Evolutionary conservation across 345 rosid genomes (phyloP).

Genomic region (Nephelium lappaceum): DNA sequence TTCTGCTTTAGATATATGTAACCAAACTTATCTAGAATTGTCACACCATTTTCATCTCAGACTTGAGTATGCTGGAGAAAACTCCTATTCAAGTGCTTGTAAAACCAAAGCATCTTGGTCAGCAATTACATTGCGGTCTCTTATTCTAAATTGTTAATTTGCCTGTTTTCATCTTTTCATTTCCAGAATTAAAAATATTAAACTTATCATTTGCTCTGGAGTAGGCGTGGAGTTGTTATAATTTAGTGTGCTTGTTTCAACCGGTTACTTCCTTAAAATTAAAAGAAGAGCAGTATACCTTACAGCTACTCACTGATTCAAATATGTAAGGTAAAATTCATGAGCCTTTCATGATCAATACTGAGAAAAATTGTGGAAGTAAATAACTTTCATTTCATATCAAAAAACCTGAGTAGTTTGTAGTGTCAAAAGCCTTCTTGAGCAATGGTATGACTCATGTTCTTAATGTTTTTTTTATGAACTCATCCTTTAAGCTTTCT

Average conservation of each 20-base stretch:
- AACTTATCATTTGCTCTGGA: background rate
- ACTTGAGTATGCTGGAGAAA: background rate
- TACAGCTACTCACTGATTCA: background rate
- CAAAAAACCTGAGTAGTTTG: background rate
- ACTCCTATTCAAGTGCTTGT: background rate
- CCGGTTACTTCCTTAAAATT: background rate
- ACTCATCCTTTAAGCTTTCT: constrained; percentile 1
- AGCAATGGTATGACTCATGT: background rate
- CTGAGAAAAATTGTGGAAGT: background rate
- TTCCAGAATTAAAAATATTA: background rate
- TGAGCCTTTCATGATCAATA: background rate
- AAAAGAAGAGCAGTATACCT: background rate
- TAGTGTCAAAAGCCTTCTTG: background rate
- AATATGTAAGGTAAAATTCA: background rate
- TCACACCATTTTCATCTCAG: background rate
- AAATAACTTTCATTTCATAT: background rate
- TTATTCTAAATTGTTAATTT: background rate
- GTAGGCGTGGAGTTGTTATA: background rate
- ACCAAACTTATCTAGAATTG: background rate
- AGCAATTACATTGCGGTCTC: background rate
- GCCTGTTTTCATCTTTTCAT: background rate
- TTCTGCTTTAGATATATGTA: constrained; percentile 1
- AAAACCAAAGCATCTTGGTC: background rate
- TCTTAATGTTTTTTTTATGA: background rate
- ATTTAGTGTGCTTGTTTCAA: background rate